A percentile compares a stretch with the other conserved stretches of the same genome.
phyloP scores from a whole-genome alignment of 306 rosid species.

The Malus orientalis region DNA sequence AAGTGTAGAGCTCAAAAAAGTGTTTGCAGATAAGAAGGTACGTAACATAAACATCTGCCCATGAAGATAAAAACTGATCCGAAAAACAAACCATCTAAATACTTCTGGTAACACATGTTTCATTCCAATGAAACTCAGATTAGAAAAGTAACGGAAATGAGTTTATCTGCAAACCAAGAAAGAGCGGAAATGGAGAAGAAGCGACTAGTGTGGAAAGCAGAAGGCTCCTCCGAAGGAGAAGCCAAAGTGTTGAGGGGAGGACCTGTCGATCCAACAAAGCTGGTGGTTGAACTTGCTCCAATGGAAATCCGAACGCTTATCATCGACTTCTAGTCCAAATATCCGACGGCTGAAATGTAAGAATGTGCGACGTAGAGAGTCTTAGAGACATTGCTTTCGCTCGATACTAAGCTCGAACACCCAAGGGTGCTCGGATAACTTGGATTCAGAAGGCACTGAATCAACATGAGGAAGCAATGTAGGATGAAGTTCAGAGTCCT shows the following conservation, averaged over 20 bases:
- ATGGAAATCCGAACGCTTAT: conserved; percentile 62
- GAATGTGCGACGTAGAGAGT: too few species aligned
- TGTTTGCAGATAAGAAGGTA: conserved; percentile 62
- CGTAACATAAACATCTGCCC: background rate
- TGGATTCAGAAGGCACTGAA: background rate
- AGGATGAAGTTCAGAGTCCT: too few species aligned
- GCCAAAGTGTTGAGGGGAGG: conserved; percentile 42
- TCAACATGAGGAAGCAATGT: background rate
- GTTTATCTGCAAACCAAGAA: conserved; percentile 69
- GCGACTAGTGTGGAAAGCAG: conserved; percentile 60
- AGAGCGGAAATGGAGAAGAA: conserved; percentile 69
- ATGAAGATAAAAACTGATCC: background rate
- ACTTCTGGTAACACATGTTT: background rate
- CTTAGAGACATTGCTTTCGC: background rate
- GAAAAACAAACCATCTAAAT: background rate
- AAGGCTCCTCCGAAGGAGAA: conserved; percentile 36
- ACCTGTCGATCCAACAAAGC: conserved; percentile 51
- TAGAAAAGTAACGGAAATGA: conserved; percentile 41
- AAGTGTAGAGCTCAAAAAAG: conserved; percentile 47
- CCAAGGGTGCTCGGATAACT: background rate
- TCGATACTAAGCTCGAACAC: too few species aligned
- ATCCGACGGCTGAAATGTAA: background rate
- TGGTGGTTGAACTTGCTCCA: conserved; percentile 52
- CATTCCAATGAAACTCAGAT: conserved; percentile 33
- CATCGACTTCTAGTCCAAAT: conserved; percentile 19